A percentile compares a stretch with the other conserved stretches of the same genome.
phyloP scores from a whole-genome alignment of 2,329 filamentous ascomycete species.

The Pleurostoma richardsiae region DNA sequence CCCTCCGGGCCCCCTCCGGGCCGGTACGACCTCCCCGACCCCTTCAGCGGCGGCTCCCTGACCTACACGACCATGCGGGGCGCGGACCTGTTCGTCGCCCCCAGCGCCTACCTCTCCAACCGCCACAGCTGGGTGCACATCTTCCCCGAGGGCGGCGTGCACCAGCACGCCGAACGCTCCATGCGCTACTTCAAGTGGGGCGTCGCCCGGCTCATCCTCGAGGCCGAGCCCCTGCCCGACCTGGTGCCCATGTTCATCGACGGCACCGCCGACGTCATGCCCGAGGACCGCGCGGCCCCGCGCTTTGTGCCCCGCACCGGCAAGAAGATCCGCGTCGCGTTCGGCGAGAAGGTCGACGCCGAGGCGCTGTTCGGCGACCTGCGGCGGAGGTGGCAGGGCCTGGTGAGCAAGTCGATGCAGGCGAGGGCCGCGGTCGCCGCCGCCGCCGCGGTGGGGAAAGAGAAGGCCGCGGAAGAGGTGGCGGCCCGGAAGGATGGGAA shows the following conservation, averaged over 20 bases:
- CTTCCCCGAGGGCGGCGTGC: slow-evolving; percentile 91
- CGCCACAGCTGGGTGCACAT: slow-evolving; percentile 86
- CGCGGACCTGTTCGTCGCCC: slow-evolving; percentile 61
- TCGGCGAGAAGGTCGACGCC: slow-evolving; percentile 72
- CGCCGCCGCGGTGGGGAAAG: background rate
- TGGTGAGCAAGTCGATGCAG: slow-evolving; percentile 52
- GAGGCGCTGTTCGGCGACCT: slow-evolving; percentile 75
- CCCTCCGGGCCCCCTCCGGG: slow-evolving; percentile 7
- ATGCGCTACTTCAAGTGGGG: slow-evolving; percentile 99
- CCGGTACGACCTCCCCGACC: slow-evolving; percentile 35
- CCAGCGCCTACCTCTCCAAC: slow-evolving; percentile 65
- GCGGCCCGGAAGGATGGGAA: background rate
- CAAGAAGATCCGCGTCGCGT: slow-evolving; percentile 66
- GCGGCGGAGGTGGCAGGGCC: slow-evolving; percentile 65
- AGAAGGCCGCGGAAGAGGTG: slow-evolving; percentile 4
- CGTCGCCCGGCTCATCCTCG: slow-evolving; percentile 82
- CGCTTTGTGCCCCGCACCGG: slow-evolving; percentile 73
- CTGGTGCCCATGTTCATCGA: slow-evolving; percentile 94
- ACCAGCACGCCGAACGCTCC: slow-evolving; percentile 73
- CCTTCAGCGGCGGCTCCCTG: slow-evolving; percentile 41
- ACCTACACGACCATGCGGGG: slow-evolving; percentile 61
- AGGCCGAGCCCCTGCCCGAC: slow-evolving; percentile 80
- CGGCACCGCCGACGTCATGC: slow-evolving; percentile 83
- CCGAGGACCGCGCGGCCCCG: slow-evolving; percentile 74
- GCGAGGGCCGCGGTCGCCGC: slow-evolving; percentile 24